Percentiles rank a stretch among this genome's conserved stretches.
These are phyloP conservation scores for Soucietia sequanensis DNA, from an alignment of 805 yeast genomes.

Conservation along the genomic window DNA sequence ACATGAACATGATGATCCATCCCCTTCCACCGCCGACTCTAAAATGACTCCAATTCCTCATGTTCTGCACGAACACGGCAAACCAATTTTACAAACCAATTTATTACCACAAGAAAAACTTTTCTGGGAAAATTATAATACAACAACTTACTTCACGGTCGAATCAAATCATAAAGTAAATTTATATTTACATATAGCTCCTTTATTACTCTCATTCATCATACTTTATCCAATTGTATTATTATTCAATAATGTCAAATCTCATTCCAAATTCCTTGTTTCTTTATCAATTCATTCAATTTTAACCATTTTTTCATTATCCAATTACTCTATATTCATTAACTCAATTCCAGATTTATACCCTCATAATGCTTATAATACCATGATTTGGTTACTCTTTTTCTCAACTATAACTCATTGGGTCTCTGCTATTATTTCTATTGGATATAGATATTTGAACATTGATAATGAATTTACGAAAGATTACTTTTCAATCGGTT, in stretches of 20 bases:
- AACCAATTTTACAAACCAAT: constrained; percentile 67
- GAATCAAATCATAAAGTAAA: constrained; percentile 49
- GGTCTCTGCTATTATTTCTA: constrained; percentile 48
- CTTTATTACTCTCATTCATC: constrained; percentile 44
- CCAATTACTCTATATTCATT: constrained; percentile 56
- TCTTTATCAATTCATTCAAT: constrained; percentile 50
- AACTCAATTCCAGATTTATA: constrained; percentile 62
- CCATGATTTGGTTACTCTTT: constrained; percentile 61
- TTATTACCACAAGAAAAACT: constrained; percentile 68
- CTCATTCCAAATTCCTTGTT: constrained; percentile 61
- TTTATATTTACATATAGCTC: constrained; percentile 53
- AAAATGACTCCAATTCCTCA: constrained; percentile 34
- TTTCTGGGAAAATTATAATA: constrained; percentile 78
- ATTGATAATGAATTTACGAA: constrained; percentile 3
- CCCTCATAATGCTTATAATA: constrained; percentile 72
- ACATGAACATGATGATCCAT: too few relatives aligned
- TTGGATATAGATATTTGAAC: constrained; percentile 30
- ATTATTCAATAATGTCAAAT: constrained; percentile 57
- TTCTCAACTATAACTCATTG: constrained; percentile 55
- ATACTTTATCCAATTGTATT: constrained; percentile 67
- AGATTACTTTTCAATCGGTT: constrained; percentile 11
- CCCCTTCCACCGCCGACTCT: background rate
- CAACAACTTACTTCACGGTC: constrained; percentile 69
- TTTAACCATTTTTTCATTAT: constrained; percentile 48
- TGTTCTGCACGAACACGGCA: constrained; percentile 56